Percentiles rank a stretch among this genome's conserved stretches.
phyloP scores from a whole-genome alignment of 139 green algal genomes.

The Haematococcus lacustris region DNA sequence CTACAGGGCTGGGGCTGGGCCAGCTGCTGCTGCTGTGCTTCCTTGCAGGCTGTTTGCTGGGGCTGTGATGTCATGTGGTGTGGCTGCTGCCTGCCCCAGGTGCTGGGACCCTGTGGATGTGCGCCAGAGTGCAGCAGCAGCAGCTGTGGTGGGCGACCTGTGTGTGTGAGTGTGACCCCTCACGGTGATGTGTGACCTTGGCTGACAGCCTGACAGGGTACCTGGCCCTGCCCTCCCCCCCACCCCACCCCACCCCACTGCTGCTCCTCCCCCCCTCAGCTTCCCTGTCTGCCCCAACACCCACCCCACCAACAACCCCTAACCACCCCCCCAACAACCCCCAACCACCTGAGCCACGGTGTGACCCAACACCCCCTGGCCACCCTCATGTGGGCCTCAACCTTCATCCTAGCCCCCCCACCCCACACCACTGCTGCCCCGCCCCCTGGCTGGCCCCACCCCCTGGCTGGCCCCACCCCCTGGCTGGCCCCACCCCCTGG shows the following conservation, averaged over 20 bases:
- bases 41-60: background rate
- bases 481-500: too few species aligned
- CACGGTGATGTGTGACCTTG: background rate
- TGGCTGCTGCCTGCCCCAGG: slow-evolving; percentile 10
- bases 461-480: too few species aligned
- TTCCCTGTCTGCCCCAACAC: too few species aligned
- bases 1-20: background rate
- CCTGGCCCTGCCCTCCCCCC: background rate
- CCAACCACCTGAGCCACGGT: background rate
- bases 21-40: background rate
- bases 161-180: slow-evolving; percentile 31
- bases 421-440: too few species aligned
- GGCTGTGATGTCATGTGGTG: background rate
- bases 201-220: background rate
- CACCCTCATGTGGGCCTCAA: too few species aligned
- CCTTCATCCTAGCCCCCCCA: too few species aligned
- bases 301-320: too few species aligned
- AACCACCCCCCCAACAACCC: background rate
- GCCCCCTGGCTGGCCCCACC: too few species aligned
- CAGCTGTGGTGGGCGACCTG: slow-evolving; percentile 50
- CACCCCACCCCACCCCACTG: too few species aligned
- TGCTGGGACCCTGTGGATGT: slow-evolving; percentile 64
- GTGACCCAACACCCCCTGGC: too few species aligned
- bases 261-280: too few species aligned
- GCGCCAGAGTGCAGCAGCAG: slow-evolving; percentile 38